These are phyloP conservation scores for Hyphopichia wangnamkhiaoensis DNA, from an alignment of 1,139 yeast species.

Conservation along the genomic window DNA sequence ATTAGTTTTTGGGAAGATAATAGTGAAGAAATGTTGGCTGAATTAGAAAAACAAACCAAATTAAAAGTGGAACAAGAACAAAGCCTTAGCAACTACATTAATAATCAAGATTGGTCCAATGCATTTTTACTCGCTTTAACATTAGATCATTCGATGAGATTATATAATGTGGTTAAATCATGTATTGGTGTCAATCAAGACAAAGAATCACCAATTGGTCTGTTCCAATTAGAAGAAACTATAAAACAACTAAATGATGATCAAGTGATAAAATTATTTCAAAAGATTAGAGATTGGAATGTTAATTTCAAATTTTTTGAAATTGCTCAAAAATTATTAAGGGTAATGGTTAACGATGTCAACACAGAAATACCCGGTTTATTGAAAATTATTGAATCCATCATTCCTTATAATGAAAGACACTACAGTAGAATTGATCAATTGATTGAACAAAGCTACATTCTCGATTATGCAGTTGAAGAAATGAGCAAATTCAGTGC, in stretches of 20 bases:
- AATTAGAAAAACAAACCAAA: slow-evolving; percentile 54
- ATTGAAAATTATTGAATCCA: slow-evolving; percentile 66
- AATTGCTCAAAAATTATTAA: slow-evolving; percentile 74
- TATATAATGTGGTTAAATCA: slow-evolving; percentile 67
- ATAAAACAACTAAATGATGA: slow-evolving; percentile 59
- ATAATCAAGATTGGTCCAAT: slow-evolving; percentile 75
- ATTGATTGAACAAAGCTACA: slow-evolving; percentile 78
- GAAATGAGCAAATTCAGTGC: slow-evolving; percentile 50
- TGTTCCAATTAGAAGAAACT: slow-evolving; percentile 64
- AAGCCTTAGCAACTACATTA: slow-evolving; percentile 70
- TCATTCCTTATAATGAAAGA: slow-evolving; percentile 84
- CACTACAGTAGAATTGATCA: slow-evolving; percentile 77
- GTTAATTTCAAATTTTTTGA: slow-evolving; percentile 80
- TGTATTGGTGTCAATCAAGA: slow-evolving; percentile 50
- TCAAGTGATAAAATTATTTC: slow-evolving; percentile 61
- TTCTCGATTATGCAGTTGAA: slow-evolving; percentile 80
- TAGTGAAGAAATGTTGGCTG: slow-evolving; percentile 64
- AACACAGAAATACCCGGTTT: slow-evolving; percentile 65
- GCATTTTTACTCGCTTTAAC: slow-evolving; percentile 87
- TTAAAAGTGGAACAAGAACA: slow-evolving; percentile 83
- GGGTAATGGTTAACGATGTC: slow-evolving; percentile 59
- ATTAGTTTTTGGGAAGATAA: slow-evolving; percentile 87
- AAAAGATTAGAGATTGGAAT: slow-evolving; percentile 92
- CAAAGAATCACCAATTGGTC: slow-evolving; percentile 54
- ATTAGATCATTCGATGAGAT: slow-evolving; percentile 81